Percentiles rank a stretch among this genome's conserved stretches.
phyloP scores from a whole-genome alignment of 306 rosid species.

The Mimosa pudica region DNA sequence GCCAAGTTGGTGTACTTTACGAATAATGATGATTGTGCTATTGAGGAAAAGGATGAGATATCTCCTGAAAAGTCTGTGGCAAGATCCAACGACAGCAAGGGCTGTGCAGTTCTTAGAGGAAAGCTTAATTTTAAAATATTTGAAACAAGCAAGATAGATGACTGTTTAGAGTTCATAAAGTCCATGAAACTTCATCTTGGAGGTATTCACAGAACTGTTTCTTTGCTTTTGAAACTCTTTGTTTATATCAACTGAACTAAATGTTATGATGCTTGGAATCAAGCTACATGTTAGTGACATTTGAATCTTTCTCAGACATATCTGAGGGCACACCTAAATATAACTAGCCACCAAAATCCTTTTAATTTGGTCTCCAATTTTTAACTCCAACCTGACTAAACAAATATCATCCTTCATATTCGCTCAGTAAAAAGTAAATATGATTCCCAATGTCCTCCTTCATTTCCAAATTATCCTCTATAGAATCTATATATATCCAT shows the following conservation, averaged over 20 bases:
- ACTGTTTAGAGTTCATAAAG: constrained; percentile 74
- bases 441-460: background rate
- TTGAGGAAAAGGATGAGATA: constrained; percentile 42
- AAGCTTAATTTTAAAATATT: constrained; percentile 80
- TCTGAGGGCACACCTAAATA: background rate
- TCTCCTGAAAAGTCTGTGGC: constrained; percentile 42
- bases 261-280: constrained; percentile 19
- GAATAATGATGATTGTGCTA: constrained; percentile 41
- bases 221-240: constrained; percentile 18
- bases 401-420: background rate
- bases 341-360: constrained; percentile 4
- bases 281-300: constrained; percentile 7
- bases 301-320: constrained; percentile 16
- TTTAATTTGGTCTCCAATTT: constrained; percentile 14
- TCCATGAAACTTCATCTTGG: constrained; percentile 65
- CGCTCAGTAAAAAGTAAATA: constrained; percentile 12
- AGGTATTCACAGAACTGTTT: constrained; percentile 46
- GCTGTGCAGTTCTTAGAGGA: constrained; percentile 57
- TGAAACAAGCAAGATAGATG: constrained; percentile 82
- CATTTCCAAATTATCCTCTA: background rate
- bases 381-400: constrained; percentile 15
- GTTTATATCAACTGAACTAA: constrained; percentile 13
- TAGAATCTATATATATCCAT: constrained; percentile 12
- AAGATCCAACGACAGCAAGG: constrained; percentile 42
- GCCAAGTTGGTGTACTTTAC: constrained; percentile 84